Percentiles rank a stretch among this genome's conserved stretches.
Evolutionary conservation across 257 asterid genomes (phyloP).

Genomic region (Echites panduratus): DNA sequence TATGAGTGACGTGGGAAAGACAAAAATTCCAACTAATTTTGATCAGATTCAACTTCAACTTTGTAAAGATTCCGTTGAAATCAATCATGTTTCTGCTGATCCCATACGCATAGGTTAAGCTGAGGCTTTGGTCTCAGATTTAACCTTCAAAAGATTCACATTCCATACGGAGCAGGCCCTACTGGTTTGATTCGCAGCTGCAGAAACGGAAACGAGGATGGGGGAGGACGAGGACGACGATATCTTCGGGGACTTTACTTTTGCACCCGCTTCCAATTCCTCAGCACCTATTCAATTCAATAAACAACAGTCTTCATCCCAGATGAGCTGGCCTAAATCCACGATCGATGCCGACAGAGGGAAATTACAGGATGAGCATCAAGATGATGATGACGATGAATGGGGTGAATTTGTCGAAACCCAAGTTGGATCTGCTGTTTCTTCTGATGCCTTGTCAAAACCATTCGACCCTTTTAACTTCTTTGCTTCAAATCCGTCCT

Average conservation of each 20-base stretch:
- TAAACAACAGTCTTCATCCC: not conserved
- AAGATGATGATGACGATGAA: constrained; percentile 42
- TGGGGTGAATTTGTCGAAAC: constrained; percentile 80
- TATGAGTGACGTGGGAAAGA: too few species aligned
- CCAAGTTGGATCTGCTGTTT: constrained; percentile 34
- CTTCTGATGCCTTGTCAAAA: constrained; percentile 27
- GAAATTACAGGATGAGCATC: not conserved
- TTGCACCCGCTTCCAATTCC: constrained; percentile 35
- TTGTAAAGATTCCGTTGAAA: too few species aligned
- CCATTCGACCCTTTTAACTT: constrained; percentile 25
- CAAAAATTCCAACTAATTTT: too few species aligned
- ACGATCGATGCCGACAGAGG: not conserved
- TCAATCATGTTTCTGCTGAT: too few species aligned
- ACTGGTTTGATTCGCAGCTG: not conserved
- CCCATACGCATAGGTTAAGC: too few species aligned
- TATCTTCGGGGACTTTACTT: constrained; percentile 68
- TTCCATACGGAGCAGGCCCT: not conserved
- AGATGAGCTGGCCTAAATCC: constrained; percentile 19
- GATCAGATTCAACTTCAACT: too few species aligned
- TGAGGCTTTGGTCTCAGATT: too few species aligned
- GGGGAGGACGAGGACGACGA: constrained; percentile 69
- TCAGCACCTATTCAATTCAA: constrained; percentile 4
- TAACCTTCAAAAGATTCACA: too few species aligned
- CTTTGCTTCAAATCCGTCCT: constrained; percentile 13
- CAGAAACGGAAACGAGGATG: constrained; percentile 21